Conservation (phyloP, 202 grass and related monocot species). For the Digitaria exilis region DNA sequence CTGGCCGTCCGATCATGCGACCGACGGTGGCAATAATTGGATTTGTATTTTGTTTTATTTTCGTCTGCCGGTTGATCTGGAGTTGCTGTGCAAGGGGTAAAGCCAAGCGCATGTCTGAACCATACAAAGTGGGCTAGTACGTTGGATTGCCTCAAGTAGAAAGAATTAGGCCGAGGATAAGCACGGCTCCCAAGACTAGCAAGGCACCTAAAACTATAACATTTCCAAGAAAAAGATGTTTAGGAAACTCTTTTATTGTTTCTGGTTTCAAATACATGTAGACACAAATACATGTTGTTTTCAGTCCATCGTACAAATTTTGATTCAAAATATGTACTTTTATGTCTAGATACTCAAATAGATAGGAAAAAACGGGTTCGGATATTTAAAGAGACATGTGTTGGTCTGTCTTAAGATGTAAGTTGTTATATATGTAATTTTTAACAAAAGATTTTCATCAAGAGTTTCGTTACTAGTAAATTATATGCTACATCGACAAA, state of each 20-base stretch:
- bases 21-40: not conserved
- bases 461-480: too few relatives aligned
- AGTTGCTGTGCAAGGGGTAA: not conserved
- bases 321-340: too few relatives aligned
- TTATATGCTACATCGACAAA: too few relatives aligned
- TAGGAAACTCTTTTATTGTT: not conserved
- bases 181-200: not conserved
- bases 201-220: not conserved
- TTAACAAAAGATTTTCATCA: too few relatives aligned
- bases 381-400: not conserved
- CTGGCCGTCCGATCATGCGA: slow-evolving; percentile 14
- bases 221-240: not conserved
- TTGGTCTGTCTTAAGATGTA: not conserved
- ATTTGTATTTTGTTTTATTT: not conserved
- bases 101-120: not conserved
- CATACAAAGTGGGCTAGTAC: not conserved
- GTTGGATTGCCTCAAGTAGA: slow-evolving; percentile 8
- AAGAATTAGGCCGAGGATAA: not conserved
- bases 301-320: too few relatives aligned
- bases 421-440: not conserved
- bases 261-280: too few relatives aligned
- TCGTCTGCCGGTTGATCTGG: not conserved
- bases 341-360: too few relatives aligned
- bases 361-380: too few relatives aligned
- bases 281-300: too few relatives aligned